Evolutionary conservation across 129 eudicot species (phyloP).

Genomic region (Mikania micrantha): DNA sequence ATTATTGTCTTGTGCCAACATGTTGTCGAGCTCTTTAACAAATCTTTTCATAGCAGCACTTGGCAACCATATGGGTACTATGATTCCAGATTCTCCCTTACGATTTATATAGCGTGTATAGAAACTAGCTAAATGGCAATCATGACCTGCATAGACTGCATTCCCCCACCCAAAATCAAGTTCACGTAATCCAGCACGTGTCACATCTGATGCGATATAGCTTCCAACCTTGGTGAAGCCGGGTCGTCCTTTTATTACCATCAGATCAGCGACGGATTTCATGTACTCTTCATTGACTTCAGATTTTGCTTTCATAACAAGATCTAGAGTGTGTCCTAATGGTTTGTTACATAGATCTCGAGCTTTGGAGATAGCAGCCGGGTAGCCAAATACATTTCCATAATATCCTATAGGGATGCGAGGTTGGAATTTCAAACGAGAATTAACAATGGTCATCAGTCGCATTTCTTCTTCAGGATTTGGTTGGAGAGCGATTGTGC

Average conservation of each 20-base stretch:
- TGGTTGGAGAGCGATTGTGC: not conserved
- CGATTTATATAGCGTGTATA: constrained; percentile 17
- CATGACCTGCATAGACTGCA: constrained; percentile 28
- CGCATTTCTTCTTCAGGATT: not conserved
- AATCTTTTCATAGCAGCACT: not conserved
- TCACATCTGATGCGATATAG: constrained; percentile 24
- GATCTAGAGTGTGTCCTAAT: not conserved
- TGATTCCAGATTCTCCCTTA: constrained; percentile 3
- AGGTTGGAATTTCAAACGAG: not conserved
- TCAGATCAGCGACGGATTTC: not conserved
- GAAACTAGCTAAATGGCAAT: constrained; percentile 2
- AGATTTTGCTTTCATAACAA: not conserved
- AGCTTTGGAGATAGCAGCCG: not conserved
- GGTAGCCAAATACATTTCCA: not conserved
- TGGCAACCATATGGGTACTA: not conserved
- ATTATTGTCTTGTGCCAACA: not conserved
- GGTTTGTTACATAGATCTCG: constrained; percentile 1
- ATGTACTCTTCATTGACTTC: not conserved
- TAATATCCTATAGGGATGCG: not conserved
- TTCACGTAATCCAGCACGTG: constrained; percentile 19
- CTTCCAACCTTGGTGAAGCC: not conserved
- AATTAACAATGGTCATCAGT: not conserved
- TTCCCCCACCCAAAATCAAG: constrained; percentile 52
- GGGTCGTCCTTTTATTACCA: constrained; percentile 21
- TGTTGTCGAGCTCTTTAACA: not conserved